Base-by-base conservation (phyloP, 2,329 filamentous ascomycete species). In the Hypocrella siamensis region DNA sequence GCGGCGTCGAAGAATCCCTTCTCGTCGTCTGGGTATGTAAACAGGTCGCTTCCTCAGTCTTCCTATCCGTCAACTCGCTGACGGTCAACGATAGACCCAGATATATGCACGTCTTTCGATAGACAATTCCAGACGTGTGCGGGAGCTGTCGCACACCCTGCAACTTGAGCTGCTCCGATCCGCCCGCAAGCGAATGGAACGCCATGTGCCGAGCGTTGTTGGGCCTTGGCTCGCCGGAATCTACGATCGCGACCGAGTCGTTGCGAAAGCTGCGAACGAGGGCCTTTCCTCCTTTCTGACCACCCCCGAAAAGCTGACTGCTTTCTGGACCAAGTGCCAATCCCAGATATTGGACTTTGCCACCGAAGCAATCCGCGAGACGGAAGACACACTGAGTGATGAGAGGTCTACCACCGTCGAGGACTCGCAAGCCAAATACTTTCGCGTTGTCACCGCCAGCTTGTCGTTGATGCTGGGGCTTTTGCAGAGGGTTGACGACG, bases 161-260 rank as follows among this genome's bases (percentile, higher is more conserved):
- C 85, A 92, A 46, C 58, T 64, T 40, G 65, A 69, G 41, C 54
- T 77, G 10, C 56, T 75, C 45, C 67, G 65, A 41, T 70, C 69
- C 4, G 65, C 67, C 5, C 79, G 84, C 30, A 93, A 90, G 61
- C 74, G 85, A 38, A 82, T 93, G 57, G 84, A 83, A 39, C 81
- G 72, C 40, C 67, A 79, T 43, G 65, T 98, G 38, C 75, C 83
- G 10, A 75, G 70, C 37, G 64, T 92, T 22, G 75, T 92, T 28
- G 85, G 80, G 8, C 68, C 83, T n/a, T 98, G 92, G 90, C 67
- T 96, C 10, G 80, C 82, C 6, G 90, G 88, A 1, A 70, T 79
- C 2, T 93, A 85, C 48, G 90, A 98, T 52, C 79, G 72, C 41
- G 88, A 98, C 48, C 74, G 75, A 34, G 66, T 67, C 14, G 84